These are phyloP conservation scores for Amphichorda felina DNA, from an alignment of 2,329 filamentous ascomycete species.

Conservation along the genomic window DNA sequence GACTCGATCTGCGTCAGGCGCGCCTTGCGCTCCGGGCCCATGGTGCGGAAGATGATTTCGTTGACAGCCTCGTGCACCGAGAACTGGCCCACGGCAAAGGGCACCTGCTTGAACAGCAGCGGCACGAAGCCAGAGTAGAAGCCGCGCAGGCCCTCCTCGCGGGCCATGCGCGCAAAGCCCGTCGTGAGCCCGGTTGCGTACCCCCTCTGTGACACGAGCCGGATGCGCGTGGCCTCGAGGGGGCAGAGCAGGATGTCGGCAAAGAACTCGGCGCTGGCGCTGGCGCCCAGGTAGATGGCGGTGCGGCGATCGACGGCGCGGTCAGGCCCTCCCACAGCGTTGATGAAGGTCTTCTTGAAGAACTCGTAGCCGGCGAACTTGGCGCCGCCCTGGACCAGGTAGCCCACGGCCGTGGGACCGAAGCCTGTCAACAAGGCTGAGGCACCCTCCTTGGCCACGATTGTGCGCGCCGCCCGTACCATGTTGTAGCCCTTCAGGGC, in stretches of 20 bases:
- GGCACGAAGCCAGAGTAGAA: constrained; percentile 90
- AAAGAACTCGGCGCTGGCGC: constrained; percentile 58
- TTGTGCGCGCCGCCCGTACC: constrained; percentile 66
- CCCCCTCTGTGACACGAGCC: constrained; percentile 70
- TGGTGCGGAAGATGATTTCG: constrained; percentile 57
- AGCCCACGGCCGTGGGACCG: constrained; percentile 76
- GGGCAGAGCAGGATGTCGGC: constrained; percentile 79
- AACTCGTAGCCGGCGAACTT: constrained; percentile 91
- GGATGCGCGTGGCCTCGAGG: constrained; percentile 69
- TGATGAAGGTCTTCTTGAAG: constrained; percentile 84
- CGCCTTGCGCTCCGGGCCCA: constrained; percentile 58
- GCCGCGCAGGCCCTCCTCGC: constrained; percentile 64
- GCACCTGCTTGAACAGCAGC: constrained; percentile 79
- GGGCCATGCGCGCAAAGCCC: constrained; percentile 64
- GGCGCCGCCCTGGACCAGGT: constrained; percentile 80
- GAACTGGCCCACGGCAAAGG: constrained; percentile 91
- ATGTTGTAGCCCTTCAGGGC: constrained; percentile 75
- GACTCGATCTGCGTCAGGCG: constrained; percentile 58
- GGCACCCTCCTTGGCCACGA: constrained; percentile 68
- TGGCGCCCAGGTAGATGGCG: constrained; percentile 60
- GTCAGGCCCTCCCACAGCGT: constrained; percentile 44
- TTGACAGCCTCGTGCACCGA: constrained; percentile 84
- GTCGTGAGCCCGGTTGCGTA: constrained; percentile 62
- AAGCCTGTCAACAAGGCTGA: constrained; percentile 72
- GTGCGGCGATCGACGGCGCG: constrained; percentile 31